Evolutionary conservation across 1,284 basidiomycete species (phyloP), one percentile per base, ranked within the genome.

Genomic region (Prillingera fragicola): DNA sequence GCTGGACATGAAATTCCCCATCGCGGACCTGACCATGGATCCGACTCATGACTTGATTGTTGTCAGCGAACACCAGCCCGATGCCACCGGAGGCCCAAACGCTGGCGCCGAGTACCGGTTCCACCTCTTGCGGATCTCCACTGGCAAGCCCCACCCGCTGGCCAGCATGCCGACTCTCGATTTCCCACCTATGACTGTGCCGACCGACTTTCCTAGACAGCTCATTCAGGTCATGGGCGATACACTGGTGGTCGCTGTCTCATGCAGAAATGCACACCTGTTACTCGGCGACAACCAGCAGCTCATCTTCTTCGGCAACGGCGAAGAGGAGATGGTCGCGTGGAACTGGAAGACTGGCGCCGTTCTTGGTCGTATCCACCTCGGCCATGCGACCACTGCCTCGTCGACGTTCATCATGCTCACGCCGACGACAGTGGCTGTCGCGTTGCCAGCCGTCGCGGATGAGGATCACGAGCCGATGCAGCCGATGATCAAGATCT

Each of bases 321-420:
- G 55, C 21, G 60, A 67, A 23, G 67, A 70, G 47, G 64, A 68
- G 48, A 47, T 71, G 3, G 58, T 68, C 5, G 57, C 60, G 25
- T 71, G 67, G 67, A 67, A 71, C 45, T 71, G 69, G 69, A 69
- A 65, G 53, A 69, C 67, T 13, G 69, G 69, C 10, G 48, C 54
- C 28, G 61, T 69, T 0, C 47, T 71, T 6, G 52, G 56, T 15
- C 42, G 48, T 14, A 15, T 31, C 13, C 33, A 34, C n/a, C 28
- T 50, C 22, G 48, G 48, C 6, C 33, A 26, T 4, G 45, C 48
- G 4, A 19, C 38, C 13, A 24, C 43, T 4, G 23, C n/a, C 19
- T 58, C 38, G 13, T 50, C 38, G 15, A 38, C 43, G 13, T 38
- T 50, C 17, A 37, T 39, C 29, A 34, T 52, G 34, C 43, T 52